Base-by-base conservation (phyloP, 1,284 basidiomycete species). In the Limonomyces culmigenus region DNA sequence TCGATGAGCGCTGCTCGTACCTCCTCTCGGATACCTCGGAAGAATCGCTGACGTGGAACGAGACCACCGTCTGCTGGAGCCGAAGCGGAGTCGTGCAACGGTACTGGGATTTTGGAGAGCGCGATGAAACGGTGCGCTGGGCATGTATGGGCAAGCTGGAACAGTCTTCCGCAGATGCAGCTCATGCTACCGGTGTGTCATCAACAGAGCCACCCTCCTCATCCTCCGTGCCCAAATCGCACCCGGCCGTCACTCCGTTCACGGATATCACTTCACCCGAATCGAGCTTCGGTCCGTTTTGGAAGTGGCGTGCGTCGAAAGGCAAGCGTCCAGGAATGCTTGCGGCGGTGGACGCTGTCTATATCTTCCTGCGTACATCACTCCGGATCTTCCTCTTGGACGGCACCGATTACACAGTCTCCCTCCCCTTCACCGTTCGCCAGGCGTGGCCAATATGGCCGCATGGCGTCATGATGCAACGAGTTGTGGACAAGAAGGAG, bases 401-500 rank as follows among this genome's bases (percentile, higher is more conserved):
- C 37, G 88, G 88, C 2, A 54, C 71, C 25, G 75, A 85, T 46
- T 76, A 78, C 47, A 77, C 74, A 0, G 74, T 88, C 44, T 69
- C 78, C n/a, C 55, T 92, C 0, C 88, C 88, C 0, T 91, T 89
- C 50, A 63, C 75, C 35, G 74, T 89, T 3, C 67, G 76, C 15
- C 65, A 60, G 38, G 84, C 78, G 1, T 91, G 85, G 84, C 69
- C 86, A 1, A 56, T 87, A 4, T 63, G 63, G 39, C 78, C 78
- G 2, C 70, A 77, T 41, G 84, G 85, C 2, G 64, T 86, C 16
- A 60, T 85, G 51, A 67, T 89, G 29, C 84, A 89, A 49, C 65
- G 86, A n/a, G 66, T 71, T 3, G 56, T 84, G 32, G 76, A 79
- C 42, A 60, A 64, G 3, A 56, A 54, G 13, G 81, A 88, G 49